These are phyloP conservation scores for Talaromyces thailandensis DNA, from an alignment of 495 filamentous ascomycete genomes.

Conservation along the genomic window DNA sequence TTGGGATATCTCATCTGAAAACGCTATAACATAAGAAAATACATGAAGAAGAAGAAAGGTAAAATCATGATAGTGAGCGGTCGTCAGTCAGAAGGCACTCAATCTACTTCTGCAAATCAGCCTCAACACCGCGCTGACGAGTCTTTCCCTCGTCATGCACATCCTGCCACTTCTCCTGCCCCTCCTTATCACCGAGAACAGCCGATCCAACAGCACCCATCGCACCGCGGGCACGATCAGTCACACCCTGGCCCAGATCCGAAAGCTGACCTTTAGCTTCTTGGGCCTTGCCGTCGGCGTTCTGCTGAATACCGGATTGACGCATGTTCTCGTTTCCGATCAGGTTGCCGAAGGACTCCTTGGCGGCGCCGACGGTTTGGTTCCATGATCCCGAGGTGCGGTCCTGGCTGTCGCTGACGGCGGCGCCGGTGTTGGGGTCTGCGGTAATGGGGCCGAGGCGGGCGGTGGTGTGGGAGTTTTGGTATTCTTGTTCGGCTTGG, in stretches of 20 bases:
- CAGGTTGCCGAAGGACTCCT: slow-evolving; percentile 71
- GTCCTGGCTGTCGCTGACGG: slow-evolving; percentile 64
- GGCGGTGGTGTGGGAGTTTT: slow-evolving; percentile 60
- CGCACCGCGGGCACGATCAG: slow-evolving; percentile 63
- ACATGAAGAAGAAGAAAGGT: neutral
- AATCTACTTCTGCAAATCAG: slow-evolving; percentile 58
- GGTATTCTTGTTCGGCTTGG: slow-evolving; percentile 53
- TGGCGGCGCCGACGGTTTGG: slow-evolving; percentile 77
- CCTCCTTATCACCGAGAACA: slow-evolving; percentile 58
- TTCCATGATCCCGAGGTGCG: slow-evolving; percentile 69
- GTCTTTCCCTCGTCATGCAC: slow-evolving; percentile 84
- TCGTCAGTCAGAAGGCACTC: neutral
- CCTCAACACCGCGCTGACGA: slow-evolving; percentile 73
- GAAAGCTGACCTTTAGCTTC: slow-evolving; percentile 79
- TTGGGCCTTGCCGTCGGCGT: slow-evolving; percentile 66
- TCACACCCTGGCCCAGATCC: slow-evolving; percentile 62
- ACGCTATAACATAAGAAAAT: neutral
- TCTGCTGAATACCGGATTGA: slow-evolving; percentile 65
- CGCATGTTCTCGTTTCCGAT: slow-evolving; percentile 69
- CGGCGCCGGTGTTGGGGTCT: slow-evolving; percentile 59
- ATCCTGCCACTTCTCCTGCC: slow-evolving; percentile 50
- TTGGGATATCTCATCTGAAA: slow-evolving; percentile 5
- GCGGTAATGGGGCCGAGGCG: slow-evolving; percentile 58
- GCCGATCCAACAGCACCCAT: slow-evolving; percentile 61
- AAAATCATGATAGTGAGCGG: neutral